Evolutionary conservation across 2,329 filamentous ascomycete genomes (phyloP).

Genomic region (Epicoccum sorghinum): DNA sequence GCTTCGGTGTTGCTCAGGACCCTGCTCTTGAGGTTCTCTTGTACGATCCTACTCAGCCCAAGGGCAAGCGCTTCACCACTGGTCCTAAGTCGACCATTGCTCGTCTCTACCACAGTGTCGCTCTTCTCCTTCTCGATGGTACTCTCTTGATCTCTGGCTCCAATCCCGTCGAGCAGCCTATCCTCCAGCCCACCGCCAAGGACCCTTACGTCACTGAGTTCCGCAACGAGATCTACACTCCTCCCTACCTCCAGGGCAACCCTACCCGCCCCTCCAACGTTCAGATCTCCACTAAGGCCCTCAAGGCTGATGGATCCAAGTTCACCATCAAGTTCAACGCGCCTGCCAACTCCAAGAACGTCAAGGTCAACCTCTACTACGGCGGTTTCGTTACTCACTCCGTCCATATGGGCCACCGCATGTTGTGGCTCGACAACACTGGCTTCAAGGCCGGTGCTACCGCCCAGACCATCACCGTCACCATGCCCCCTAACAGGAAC

Average conservation of each 20-base stretch:
- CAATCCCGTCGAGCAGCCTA: conserved; percentile 65
- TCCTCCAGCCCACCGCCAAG: conserved; percentile 52
- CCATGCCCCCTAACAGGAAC: conserved; percentile 61
- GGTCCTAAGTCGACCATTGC: conserved; percentile 53
- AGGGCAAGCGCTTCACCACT: conserved; percentile 58
- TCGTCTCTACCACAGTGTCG: conserved; percentile 65
- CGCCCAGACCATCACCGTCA: conserved; percentile 57
- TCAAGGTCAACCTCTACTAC: conserved; percentile 62
- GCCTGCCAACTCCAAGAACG: conserved; percentile 49
- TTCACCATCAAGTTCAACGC: conserved; percentile 58
- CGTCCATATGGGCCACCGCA: conserved; percentile 66
- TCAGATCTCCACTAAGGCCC: conserved; percentile 50
- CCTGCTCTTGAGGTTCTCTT: conserved; percentile 63
- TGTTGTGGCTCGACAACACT: conserved; percentile 59
- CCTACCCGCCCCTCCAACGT: conserved; percentile 60
- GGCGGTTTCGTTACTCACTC: conserved; percentile 67
- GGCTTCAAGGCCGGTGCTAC: conserved; percentile 54
- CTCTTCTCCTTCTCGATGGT: conserved; percentile 64
- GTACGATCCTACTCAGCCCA: conserved; percentile 61
- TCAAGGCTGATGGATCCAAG: conserved; percentile 52
- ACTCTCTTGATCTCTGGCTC: conserved; percentile 65
- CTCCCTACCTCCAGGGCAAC: conserved; percentile 63
- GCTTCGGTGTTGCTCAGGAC: conserved; percentile 62
- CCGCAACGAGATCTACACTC: conserved; percentile 66
- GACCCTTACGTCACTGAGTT: conserved; percentile 65